These are phyloP conservation scores for Shiraia sp. DNA, from an alignment of 2,329 filamentous ascomycete species.

Conservation along the genomic window DNA sequence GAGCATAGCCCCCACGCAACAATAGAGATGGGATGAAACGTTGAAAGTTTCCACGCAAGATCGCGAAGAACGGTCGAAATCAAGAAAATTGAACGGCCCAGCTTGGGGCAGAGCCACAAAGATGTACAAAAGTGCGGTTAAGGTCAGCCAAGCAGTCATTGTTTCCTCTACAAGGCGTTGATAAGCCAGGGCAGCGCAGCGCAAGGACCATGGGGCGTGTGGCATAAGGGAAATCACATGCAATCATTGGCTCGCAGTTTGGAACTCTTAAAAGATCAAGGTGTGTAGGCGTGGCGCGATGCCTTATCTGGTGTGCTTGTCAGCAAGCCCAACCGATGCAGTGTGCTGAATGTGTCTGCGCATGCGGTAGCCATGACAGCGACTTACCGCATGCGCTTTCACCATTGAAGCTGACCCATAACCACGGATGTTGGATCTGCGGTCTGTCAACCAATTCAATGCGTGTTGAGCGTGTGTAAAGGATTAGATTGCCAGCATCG, in stretches of 20 bases:
- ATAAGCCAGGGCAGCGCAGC: slow-evolving; percentile 22
- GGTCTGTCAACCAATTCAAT: not conserved
- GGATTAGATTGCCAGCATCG: not conserved
- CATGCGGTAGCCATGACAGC: slow-evolving; percentile 5
- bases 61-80: not conserved
- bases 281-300: slow-evolving; percentile 11
- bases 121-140: slow-evolving; percentile 4
- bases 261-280: slow-evolving; percentile 1
- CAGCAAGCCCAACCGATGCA: slow-evolving; percentile 21
- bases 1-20: not conserved
- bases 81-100: too few relatives aligned
- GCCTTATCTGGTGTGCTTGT: slow-evolving; percentile 14
- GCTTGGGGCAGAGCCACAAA: not conserved
- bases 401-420: not conserved
- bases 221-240: slow-evolving; percentile 8
- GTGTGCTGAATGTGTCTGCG: slow-evolving; percentile 14
- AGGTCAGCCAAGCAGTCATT: not conserved
- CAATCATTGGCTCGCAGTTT: slow-evolving; percentile 1
- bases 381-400: not conserved
- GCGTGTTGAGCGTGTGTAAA: not conserved
- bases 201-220: slow-evolving; percentile 7
- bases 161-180: slow-evolving; percentile 13
- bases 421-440: slow-evolving; percentile 1
- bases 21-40: not conserved
- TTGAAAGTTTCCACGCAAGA: not conserved